Evolutionary conservation across 768 basidiomycete genomes (phyloP), one percentile per base, ranked within the genome.

Genomic region (Myochromella boudieri): DNA sequence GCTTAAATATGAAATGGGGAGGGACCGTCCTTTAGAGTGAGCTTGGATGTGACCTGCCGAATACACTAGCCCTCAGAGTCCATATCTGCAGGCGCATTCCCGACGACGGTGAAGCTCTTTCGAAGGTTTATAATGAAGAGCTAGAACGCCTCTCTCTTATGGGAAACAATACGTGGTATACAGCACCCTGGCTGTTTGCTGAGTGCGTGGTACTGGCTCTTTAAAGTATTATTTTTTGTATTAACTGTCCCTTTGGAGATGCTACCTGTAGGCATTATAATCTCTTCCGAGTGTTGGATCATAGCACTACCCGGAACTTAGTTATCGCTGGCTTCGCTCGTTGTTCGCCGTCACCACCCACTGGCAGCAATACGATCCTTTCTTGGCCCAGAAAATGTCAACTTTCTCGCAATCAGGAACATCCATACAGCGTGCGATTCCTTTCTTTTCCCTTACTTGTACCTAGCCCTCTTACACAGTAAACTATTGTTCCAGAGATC

Each of bases 151-250:
- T 89, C 1, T 68, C 68, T 0, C 63, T 69, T 21, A 61, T 71
- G 1, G 62, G 65, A 3, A 71, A 75, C 56, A 76, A 84, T 49
- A 88, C 86, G 0, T 99, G 95, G 95, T 93, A 91, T 61, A 87
- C 81, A 6, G 82, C 90, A 4, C 91, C 94, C 1, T 99, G 95
- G 95, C 75, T 99, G n/a, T 97, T 77, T 63, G 92, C 93, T 46
- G 95, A 97, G 85, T 97, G 70, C 54, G 87, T 68, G 43, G 41
- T 60, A 49, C 48, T 29, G 10, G 4, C 45, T 41, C 24, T 14
- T 7, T 12, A 8, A n/a, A 4, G 29, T 27, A 18, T 24, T 26
- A 25, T 6, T 17, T 4, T 24, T 28, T 28, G 2, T 31, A 24
- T 27, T 24, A n/a, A 26, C 25, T 32, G 14, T 33, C 21, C 11